Base-by-base conservation (phyloP, 2,329 filamentous ascomycete genomes). In the Talaromyces sp. region DNA sequence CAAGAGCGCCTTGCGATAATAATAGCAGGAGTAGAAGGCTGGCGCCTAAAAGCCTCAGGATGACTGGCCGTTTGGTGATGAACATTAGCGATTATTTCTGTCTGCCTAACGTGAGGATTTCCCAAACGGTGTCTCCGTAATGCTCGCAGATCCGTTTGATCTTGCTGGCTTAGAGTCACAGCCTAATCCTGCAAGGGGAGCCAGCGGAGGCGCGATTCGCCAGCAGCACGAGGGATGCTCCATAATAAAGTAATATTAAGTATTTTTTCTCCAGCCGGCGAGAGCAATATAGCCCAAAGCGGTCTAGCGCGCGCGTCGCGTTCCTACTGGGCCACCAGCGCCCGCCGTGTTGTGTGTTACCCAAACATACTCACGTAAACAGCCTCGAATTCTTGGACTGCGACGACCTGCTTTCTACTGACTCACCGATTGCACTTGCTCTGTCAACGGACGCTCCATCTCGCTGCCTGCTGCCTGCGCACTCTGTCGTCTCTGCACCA, bases 251-350 rank as follows among this genome's bases (percentile, higher is more conserved):
- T 23, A 23, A 23, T 23, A 23, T 23, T 23, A 23, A 23, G 23
- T 23, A 23, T 23, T 23, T 23, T 23, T 23, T 23, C 23, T 23
- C 23, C 23, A 23, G 44, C 18, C 44, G 10, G 1, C 16, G 14
- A 52, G 31, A 42, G 47, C 51, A 62, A 62, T 62, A 62, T 62
- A 62, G 56, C 61, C 61, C 61, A 59, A 62, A 47, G 58, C 33
- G 67, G 70, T 47, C 63, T 72, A 72, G 70, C 62, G 36, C 61
- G 5, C 28, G 58, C 58, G 60, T 65, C 68, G 69, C 69, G 69
- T 70, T 68, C 64, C 40, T 66, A 53, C 27, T 53, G 50, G 50
- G 7, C 44, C 44, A 47, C n/a, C 50, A 52, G 50, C 50, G 28
- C 28, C 28, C 18, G 44, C 44, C 14, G 50, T 47, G 44, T 40